Percentiles rank a stretch among this genome's conserved stretches.
Evolutionary conservation across 805 yeast genomes (phyloP).

Genomic region (Lachancea kluyveri): DNA sequence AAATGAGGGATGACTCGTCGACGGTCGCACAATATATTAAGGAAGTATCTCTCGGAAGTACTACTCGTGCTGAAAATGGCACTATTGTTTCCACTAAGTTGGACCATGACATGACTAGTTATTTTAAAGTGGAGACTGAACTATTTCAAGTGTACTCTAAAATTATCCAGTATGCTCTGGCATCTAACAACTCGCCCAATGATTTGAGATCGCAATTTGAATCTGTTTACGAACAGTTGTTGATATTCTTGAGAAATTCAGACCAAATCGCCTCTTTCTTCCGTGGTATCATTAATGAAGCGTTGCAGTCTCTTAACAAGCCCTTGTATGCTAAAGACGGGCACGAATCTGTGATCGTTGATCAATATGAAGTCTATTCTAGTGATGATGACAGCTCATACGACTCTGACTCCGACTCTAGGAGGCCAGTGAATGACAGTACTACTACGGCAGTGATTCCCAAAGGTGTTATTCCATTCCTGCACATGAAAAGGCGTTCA

Average conservation of each 20-base stretch:
- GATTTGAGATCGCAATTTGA: conserved; percentile 13
- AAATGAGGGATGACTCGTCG: conserved; percentile 57
- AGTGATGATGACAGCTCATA: conserved; percentile 10
- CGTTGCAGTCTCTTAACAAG: conserved; percentile 13
- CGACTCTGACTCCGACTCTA: conserved; percentile 1
- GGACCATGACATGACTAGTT: conserved; percentile 13
- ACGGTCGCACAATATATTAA: conserved; percentile 20
- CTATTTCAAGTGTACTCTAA: conserved; percentile 15
- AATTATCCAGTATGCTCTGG: conserved; percentile 13
- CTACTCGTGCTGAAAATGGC: conserved; percentile 2
- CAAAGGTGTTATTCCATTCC: conserved; percentile 71
- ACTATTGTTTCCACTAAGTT: conserved; percentile 11
- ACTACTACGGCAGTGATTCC: conserved; percentile 37
- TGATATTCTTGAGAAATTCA: conserved; percentile 14
- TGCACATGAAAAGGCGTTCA: conserved; percentile 64
- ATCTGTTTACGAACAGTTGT: conserved; percentile 13
- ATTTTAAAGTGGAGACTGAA: conserved; percentile 14
- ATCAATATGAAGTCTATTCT: conserved; percentile 7
- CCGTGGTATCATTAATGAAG: conserved; percentile 14
- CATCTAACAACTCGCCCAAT: conserved; percentile 8
- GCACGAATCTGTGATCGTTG: conserved; percentile 8
- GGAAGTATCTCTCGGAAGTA: conserved; percentile 10
- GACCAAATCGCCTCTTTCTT: conserved; percentile 14
- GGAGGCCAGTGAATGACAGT: no score
- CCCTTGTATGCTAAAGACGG: conserved; percentile 9